A percentile compares a stretch with the other conserved stretches of the same genome.
Evolutionary conservation across 2,329 filamentous ascomycete species (phyloP).

Genomic region (Penicillium corylophilum): DNA sequence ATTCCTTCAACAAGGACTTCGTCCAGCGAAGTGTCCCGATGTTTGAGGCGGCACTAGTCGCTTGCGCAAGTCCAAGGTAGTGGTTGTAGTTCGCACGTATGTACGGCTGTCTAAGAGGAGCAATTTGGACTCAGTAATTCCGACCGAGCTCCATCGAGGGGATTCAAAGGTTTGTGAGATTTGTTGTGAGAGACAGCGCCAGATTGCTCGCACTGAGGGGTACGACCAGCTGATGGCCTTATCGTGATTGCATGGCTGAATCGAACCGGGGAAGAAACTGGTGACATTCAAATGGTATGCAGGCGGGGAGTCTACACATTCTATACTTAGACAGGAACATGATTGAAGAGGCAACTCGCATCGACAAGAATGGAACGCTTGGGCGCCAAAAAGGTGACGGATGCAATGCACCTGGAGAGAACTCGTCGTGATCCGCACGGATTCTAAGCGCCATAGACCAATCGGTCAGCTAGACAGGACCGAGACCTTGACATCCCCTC

Average conservation of each 20-base stretch:
- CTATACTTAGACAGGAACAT: conserved; percentile 20
- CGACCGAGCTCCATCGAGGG: not conserved
- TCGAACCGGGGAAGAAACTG: conserved; percentile 4
- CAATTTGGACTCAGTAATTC: not conserved
- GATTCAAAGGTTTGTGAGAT: not conserved
- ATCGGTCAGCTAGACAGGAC: conserved; percentile 4
- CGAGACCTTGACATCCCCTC: conserved; percentile 11
- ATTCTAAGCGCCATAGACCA: conserved; percentile 16
- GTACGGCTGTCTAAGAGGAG: not conserved
- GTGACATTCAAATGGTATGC: conserved; percentile 4
- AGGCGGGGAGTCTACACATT: conserved; percentile 13
- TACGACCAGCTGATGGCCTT: not conserved
- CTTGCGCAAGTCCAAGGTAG: not conserved
- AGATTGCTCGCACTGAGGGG: not conserved
- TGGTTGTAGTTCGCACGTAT: not conserved
- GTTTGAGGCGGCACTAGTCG: not conserved
- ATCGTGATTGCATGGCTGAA: conserved; percentile 11
- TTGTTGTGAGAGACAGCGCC: not conserved
- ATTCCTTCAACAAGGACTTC: conserved; percentile 13
- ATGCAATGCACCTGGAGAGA: conserved; percentile 13
- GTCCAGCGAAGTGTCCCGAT: conserved; percentile 28
- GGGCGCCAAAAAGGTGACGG: conserved; percentile 18
- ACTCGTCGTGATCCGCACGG: conserved; percentile 19
- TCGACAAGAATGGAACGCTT: conserved; percentile 9
- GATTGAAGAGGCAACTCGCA: not conserved